Evolutionary conservation across 228 moss, liverwort and hornwort species (phyloP).

Genomic region (Sphagnum fallax): DNA sequence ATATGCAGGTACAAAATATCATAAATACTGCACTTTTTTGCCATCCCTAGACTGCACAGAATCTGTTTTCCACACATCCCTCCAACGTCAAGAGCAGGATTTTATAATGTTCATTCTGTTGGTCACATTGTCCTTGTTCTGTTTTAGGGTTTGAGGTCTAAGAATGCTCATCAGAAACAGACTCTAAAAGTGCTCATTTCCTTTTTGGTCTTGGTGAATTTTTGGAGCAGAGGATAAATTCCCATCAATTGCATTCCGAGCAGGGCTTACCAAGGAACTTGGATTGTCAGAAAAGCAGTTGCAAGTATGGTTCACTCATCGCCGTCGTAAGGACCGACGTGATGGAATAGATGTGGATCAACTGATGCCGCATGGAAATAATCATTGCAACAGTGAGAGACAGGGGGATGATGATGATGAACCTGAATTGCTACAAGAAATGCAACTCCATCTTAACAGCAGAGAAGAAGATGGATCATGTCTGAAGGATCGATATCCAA

Average conservation of each 20-base stretch:
- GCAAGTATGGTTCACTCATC: slow-evolving; percentile 89
- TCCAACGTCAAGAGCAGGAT: too few species aligned
- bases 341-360: slow-evolving; percentile 81
- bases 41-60: too few species aligned
- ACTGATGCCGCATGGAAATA: slow-evolving; percentile 60
- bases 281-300: slow-evolving; percentile 82
- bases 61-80: too few species aligned
- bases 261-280: slow-evolving; percentile 48
- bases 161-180: too few species aligned
- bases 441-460: slow-evolving; percentile 23
- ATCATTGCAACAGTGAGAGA: slow-evolving; percentile 49
- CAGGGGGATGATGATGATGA: slow-evolving; percentile 5
- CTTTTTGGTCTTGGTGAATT: too few species aligned
- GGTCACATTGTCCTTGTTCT: too few species aligned
- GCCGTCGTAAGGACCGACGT: slow-evolving; percentile 80
- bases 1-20: slow-evolving; percentile 40
- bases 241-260: slow-evolving; percentile 57
- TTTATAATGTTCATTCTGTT: too few species aligned
- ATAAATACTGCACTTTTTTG: too few species aligned
- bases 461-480: slow-evolving; percentile 22
- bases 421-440: slow-evolving; percentile 25
- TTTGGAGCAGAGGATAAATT: slow-evolving; percentile 49
- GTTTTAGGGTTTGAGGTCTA: too few species aligned
- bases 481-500: slow-evolving; percentile 35
- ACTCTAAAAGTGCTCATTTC: too few species aligned